Evolutionary conservation across 1,284 basidiomycete species (phyloP), one percentile per base, ranked within the genome.

Genomic region (Tilletia setariae): DNA sequence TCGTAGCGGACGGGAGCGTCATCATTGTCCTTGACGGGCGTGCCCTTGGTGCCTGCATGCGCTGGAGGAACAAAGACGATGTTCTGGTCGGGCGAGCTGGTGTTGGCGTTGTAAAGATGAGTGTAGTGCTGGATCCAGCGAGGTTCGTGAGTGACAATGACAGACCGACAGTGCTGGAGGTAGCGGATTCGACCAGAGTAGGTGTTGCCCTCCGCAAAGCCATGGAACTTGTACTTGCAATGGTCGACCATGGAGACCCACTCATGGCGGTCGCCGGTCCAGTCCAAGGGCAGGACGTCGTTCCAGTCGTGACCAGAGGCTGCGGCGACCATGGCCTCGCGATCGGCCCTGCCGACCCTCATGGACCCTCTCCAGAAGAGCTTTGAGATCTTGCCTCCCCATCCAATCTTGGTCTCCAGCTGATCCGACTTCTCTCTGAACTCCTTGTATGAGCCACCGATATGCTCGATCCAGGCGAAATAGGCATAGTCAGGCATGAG

Each of bases 401-500:
- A 80, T 3, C 73, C 71, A 4, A 59, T 67, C n/a, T 64, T 68
- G 19, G 68, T 47, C 21, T 80, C 78, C 4, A 80, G 68, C 16
- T 64, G 35, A 0, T 73, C 63, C 30, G 70, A 68, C 65, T 72
- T 73, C 32, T 75, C 72, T 1, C 78, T 64, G 43, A 74, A 69
- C 49, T 80, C 74, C 8, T 74, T 68, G 44, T 80, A 80, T n/a
- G 69, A 68, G 19, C 78, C 78, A 47, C 19, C 25, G 42, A 51
- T 19, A 16, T 51, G 25, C 23, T 6, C 78, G 23, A 25, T 79
- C 79, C 79, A 81, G 16, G 67, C 67, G 64, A 70, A 79, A 61
- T 73, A 81, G 1, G 75, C 79, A 53, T 79, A 82, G 64, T 82
- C 80, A 0, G 80, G 80, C 79, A 80, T 82, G 42, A 82, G 66